Evolutionary conservation across 495 filamentous ascomycete species (phyloP), one percentile per base, ranked within the genome.

Genomic region (Aspergillus diversus): DNA sequence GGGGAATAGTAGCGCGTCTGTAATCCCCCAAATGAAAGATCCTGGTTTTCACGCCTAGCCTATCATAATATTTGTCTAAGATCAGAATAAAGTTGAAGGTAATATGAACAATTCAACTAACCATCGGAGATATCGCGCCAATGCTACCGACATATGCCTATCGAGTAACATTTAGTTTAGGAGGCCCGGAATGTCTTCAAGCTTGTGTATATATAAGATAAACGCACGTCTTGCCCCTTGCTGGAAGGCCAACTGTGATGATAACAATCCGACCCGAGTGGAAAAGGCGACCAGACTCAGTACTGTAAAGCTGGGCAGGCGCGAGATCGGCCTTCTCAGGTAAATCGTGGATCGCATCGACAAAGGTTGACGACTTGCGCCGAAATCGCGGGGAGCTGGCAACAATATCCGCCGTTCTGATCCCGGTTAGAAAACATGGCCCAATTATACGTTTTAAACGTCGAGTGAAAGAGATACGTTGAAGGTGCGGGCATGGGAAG

Each of bases 11-110:
- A 21, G 92, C 92, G 67, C 96, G 87, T 63, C 96, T 89, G 73
- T 99, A 99, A 75, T 99, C 96, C 47, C 96, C 95, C 15, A 99
- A 81, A 72, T 99, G 96, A 74, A 98, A 99, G 59, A 97, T 92
- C 61, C 92, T 88, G 32, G 95, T 98, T 80, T 99, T 99, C 55
- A 99, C 96, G 54, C 95, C 95, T 47, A 99, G 87, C 95, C 90
- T 93, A 71, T 47, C 62, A 61, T 35, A 46, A 58, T 55, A 70
- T 79, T 61, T 69, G 70, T 55, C 49, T 12, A 6, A 51, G 57
- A 17, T 48, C 5, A 12, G 33, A 16, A 50, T 50, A 0, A 17
- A 8, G 35, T 16, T 7, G 13, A 49, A 50, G 15, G 21, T 27
- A 27, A 27, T 27, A 27, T 27, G 21, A 27, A 27, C 21, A 32